Conservation (phyloP, 768 basidiomycete genomes). For the Gymnopilus junonius region DNA sequence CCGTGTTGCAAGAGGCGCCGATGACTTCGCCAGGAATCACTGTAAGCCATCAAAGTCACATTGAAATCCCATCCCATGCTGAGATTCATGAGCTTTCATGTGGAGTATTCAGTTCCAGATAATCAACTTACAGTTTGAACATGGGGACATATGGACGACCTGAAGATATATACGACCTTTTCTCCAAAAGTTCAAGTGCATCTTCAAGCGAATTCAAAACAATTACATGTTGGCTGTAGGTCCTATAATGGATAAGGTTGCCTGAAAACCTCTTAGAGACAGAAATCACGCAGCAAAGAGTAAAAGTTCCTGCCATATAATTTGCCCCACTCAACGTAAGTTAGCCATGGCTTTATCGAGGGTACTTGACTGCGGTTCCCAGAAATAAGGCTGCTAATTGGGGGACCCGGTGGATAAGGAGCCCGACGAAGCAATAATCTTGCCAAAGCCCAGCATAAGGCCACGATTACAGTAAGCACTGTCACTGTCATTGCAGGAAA, state of each 20-base stretch:
- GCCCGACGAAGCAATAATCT: not conserved
- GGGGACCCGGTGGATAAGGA: conserved; percentile 9
- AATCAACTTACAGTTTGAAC: conserved; percentile 8
- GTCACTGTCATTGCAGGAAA: not conserved
- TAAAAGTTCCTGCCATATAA: not conserved
- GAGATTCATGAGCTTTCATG: too few species aligned
- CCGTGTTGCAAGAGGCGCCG: too few species aligned
- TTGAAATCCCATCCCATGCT: too few species aligned
- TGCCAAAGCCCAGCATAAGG: not conserved
- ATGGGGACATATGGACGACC: conserved; percentile 8
- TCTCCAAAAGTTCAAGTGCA: conserved; percentile 2
- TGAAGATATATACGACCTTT: conserved; percentile 6
- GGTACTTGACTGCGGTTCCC: conserved; percentile 10
- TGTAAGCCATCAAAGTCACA: too few species aligned
- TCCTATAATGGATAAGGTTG: conserved; percentile 4
- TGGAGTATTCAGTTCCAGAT: too few species aligned
- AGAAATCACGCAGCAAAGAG: not conserved
- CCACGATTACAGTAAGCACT: not conserved
- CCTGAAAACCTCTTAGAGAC: not conserved
- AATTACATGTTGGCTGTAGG: conserved; percentile 10
- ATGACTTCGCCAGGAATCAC: too few species aligned
- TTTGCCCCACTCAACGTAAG: conserved; percentile 13
- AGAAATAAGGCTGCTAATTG: not conserved
- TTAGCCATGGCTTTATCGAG: not conserved
- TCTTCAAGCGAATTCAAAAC: conserved; percentile 9